These are phyloP conservation scores for Trichomonas vaginalis DNA, from an alignment of 208 protist genomes.

Conservation along the genomic window DNA sequence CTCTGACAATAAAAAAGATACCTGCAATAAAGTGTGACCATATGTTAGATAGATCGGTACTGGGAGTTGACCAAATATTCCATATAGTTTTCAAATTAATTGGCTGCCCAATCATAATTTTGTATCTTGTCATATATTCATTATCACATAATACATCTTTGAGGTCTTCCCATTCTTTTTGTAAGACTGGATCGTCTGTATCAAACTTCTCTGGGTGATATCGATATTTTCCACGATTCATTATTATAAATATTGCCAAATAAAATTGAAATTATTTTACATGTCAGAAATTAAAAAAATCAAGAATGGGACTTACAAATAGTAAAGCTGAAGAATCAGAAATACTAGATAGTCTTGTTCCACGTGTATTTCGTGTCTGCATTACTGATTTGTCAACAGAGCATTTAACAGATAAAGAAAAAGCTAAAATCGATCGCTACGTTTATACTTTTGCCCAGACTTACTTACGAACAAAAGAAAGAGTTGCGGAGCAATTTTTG, in stretches of 20 bases:
- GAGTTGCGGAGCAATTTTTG: background rate
- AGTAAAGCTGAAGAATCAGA: background rate
- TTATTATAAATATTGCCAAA: too few relatives aligned
- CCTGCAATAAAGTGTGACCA: background rate
- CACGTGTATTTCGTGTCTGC: background rate
- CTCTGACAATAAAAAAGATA: background rate
- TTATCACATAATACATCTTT: constrained; percentile 13
- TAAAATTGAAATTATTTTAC: too few relatives aligned
- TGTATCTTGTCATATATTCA: constrained; percentile 9
- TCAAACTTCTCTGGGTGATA: background rate
- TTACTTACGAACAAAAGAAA: background rate
- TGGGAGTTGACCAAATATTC: background rate
- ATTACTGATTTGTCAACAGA: background rate
- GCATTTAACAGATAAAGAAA: background rate
- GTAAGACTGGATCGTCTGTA: background rate
- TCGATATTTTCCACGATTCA: background rate
- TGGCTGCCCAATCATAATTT: background rate
- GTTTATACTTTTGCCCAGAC: background rate
- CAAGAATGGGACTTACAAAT: background rate
- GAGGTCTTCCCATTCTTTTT: constrained; percentile 13
- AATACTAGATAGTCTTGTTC: background rate
- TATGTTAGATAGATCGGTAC: background rate
- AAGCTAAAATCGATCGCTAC: background rate
- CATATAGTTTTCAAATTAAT: background rate
- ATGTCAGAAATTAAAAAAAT: too few relatives aligned